Evolutionary conservation across 441 rosid species (phyloP).

Genomic region (Corymbia calophylla): DNA sequence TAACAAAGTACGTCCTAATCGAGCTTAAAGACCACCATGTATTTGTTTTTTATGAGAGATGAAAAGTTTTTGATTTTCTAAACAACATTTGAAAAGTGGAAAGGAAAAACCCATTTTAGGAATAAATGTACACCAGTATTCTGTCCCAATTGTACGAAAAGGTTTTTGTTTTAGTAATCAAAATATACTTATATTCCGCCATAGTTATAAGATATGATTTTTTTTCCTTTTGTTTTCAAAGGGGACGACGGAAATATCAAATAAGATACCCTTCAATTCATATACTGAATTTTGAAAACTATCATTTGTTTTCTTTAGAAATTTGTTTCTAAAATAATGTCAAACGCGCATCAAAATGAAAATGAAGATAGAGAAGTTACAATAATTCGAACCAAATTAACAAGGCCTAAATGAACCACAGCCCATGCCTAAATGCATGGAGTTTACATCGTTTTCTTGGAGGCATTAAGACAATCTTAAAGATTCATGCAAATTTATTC

Average conservation of each 20-base stretch:
- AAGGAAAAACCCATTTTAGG: background rate
- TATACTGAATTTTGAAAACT: background rate
- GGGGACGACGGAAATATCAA: background rate
- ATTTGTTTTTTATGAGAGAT: background rate
- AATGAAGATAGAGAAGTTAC: background rate
- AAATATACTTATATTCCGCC: background rate
- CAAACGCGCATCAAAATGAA: background rate
- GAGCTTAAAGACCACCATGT: background rate
- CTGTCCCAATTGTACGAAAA: background rate
- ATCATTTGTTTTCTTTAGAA: background rate
- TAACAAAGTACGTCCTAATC: background rate
- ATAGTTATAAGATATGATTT: background rate
- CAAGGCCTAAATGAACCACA: background rate
- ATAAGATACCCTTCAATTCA: background rate
- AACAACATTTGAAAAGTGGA: background rate
- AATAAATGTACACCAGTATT: background rate
- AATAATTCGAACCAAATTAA: background rate
- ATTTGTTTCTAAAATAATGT: background rate
- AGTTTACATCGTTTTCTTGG: background rate
- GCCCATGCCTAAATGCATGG: background rate
- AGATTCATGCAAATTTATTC: background rate
- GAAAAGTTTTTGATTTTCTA: background rate
- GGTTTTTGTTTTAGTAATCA: background rate
- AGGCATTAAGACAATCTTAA: background rate
- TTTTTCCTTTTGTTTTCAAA: background rate